These are phyloP conservation scores for Aureobasidium subglaciale DNA, from an alignment of 2,329 filamentous ascomycete genomes.

Conservation along the genomic window DNA sequence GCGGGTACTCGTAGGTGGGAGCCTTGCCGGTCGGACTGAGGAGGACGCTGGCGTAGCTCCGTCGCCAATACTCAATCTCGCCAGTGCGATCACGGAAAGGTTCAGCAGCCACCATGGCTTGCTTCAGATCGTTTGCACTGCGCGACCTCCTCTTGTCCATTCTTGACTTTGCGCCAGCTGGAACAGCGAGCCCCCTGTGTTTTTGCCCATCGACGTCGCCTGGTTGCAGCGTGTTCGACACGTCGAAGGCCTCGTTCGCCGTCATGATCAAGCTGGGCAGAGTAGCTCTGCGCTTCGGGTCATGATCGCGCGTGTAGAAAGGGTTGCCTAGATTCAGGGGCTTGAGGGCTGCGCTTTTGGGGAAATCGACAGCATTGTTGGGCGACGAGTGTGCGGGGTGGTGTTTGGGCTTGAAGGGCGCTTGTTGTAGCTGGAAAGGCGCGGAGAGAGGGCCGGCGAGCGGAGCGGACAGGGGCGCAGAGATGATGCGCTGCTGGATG, in stretches of 20 bases:
- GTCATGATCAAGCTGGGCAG: constrained; percentile 26
- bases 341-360: constrained; percentile 30
- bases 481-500: constrained; percentile 13
- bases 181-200: constrained; percentile 17
- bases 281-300: constrained; percentile 21
- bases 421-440: constrained; percentile 19
- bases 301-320: constrained; percentile 19
- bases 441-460: constrained; percentile 17
- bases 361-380: constrained; percentile 30
- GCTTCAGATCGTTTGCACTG: constrained; percentile 28
- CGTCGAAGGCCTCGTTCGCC: constrained; percentile 22
- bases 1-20: neutral
- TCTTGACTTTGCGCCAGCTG: constrained; percentile 15
- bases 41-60: constrained; percentile 26
- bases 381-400: constrained; percentile 25
- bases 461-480: neutral
- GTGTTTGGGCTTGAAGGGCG: neutral
- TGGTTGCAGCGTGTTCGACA: constrained; percentile 15
- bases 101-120: constrained; percentile 17
- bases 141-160: constrained; percentile 28
- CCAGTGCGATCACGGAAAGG: constrained; percentile 27
- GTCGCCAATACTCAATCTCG: constrained; percentile 31
- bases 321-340: constrained; percentile 30
- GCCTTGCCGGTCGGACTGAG: constrained; percentile 23
- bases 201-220: constrained; percentile 8